phyloP scores from a whole-genome alignment of 345 rosid genomes.

The Pugionium cornutum region DNA sequence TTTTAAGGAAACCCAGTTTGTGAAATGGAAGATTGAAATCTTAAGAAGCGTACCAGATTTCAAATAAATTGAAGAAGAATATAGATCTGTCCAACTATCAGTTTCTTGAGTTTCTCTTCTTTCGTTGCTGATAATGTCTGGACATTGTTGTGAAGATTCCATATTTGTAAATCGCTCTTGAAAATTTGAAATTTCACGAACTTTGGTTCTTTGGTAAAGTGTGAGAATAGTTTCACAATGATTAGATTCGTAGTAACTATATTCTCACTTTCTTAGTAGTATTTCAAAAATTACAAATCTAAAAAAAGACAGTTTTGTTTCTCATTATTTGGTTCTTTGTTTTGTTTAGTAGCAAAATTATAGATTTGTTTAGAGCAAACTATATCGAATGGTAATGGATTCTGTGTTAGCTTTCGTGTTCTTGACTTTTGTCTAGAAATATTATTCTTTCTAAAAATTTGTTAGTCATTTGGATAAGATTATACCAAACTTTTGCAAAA shows the following conservation, averaged over 20 bases:
- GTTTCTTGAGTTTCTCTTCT: conserved; percentile 1
- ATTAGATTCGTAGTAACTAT: conserved; percentile 35
- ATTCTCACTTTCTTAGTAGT: conserved; percentile 13
- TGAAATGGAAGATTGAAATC: background rate
- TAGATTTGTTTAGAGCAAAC: no score
- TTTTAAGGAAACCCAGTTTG: conserved; percentile 29
- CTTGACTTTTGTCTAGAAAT: no score
- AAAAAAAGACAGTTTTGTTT: no score
- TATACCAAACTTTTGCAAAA: no score
- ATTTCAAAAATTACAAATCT: no score
- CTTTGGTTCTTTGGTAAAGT: conserved; percentile 10
- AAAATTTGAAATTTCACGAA: conserved; percentile 24
- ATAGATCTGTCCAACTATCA: conserved; percentile 9
- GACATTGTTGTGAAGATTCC: conserved; percentile 24
- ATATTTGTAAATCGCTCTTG: conserved; percentile 24
- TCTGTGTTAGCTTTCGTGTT: no score
- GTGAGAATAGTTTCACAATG: conserved; percentile 30
- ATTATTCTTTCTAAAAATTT: no score
- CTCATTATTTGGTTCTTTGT: no score
- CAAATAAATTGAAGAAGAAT: background rate
- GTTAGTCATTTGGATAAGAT: no score
- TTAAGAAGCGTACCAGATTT: conserved; percentile 30
- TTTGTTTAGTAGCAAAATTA: no score
- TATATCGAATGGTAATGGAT: no score
- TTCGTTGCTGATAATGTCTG: conserved; percentile 1